Percentiles rank a stretch among this genome's conserved stretches.
Evolutionary conservation across 2,329 filamentous ascomycete species (phyloP).

Genomic region (Aspergillus jensenii): DNA sequence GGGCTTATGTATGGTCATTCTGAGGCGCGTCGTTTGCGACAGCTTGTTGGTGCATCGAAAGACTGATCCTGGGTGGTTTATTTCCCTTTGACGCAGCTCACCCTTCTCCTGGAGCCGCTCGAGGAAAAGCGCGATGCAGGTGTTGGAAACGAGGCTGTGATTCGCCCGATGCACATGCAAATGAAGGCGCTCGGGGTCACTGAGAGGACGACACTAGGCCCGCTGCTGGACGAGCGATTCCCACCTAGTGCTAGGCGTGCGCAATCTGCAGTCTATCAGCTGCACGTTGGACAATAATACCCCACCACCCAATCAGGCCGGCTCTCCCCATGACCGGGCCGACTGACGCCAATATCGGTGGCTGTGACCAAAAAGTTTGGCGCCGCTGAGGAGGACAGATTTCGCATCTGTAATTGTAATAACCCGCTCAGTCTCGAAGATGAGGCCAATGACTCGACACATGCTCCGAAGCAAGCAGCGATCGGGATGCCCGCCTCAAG

Average conservation of each 20-base stretch:
- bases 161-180: constrained; percentile 18
- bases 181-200: constrained; percentile 14
- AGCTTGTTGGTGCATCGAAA: constrained; percentile 3
- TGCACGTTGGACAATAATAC: constrained; percentile 19
- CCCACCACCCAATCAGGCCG: constrained; percentile 11
- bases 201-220: not conserved
- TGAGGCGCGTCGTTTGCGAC: constrained; percentile 9
- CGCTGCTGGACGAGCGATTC: not conserved
- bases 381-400: not conserved
- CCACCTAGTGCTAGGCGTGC: not conserved
- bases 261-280: constrained; percentile 20
- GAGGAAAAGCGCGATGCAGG: constrained; percentile 24
- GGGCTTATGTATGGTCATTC: constrained; percentile 18
- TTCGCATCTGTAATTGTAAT: not conserved
- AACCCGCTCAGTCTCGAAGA: not conserved
- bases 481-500: constrained; percentile 9
- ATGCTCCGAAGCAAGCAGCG: not conserved
- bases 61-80: constrained; percentile 8
- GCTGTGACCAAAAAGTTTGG: constrained; percentile 8
- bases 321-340: constrained; percentile 13
- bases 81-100: constrained; percentile 9
- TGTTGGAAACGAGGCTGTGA: constrained; percentile 15
- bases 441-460: not conserved
- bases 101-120: constrained; percentile 17
- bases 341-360: constrained; percentile 14